Percentiles rank a stretch among this genome's conserved stretches.
Evolutionary conservation across 176 grass and related monocot species (phyloP).

Genomic region (Aegilops longissima): DNA sequence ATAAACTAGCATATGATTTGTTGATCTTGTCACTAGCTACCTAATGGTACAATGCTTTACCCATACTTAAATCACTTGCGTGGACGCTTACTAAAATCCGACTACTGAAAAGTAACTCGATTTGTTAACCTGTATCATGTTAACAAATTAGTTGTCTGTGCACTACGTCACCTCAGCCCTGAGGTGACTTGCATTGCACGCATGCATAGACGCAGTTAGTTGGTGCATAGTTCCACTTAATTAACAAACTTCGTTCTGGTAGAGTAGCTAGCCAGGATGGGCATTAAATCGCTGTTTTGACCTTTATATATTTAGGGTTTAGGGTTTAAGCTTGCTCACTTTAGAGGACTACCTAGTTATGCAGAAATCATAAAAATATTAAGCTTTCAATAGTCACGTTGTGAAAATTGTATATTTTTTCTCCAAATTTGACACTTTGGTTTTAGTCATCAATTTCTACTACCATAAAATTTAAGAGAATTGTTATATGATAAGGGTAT

Average conservation of each 20-base stretch:
- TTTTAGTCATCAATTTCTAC: no score
- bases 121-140: slow-evolving; percentile 23
- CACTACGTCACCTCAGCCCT: background rate
- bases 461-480: no score
- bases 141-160: background rate
- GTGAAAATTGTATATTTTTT: no score
- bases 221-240: background rate
- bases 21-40: background rate
- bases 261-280: background rate
- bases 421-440: no score
- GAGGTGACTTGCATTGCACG: background rate
- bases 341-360: no score
- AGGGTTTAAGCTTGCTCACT: no score
- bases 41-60: slow-evolving; percentile 9
- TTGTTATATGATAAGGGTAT: no score
- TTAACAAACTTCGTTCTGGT: background rate
- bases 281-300: no score
- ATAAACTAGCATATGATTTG: slow-evolving; percentile 37
- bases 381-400: no score
- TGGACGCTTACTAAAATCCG: slow-evolving; percentile 29
- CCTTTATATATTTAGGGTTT: no score
- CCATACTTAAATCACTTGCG: slow-evolving; percentile 6
- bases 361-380: no score
- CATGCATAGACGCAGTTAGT: background rate
- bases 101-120: slow-evolving; percentile 18